These are phyloP conservation scores for Leishmania mexicana DNA, from an alignment of 208 protist genomes.

Conservation along the genomic window DNA sequence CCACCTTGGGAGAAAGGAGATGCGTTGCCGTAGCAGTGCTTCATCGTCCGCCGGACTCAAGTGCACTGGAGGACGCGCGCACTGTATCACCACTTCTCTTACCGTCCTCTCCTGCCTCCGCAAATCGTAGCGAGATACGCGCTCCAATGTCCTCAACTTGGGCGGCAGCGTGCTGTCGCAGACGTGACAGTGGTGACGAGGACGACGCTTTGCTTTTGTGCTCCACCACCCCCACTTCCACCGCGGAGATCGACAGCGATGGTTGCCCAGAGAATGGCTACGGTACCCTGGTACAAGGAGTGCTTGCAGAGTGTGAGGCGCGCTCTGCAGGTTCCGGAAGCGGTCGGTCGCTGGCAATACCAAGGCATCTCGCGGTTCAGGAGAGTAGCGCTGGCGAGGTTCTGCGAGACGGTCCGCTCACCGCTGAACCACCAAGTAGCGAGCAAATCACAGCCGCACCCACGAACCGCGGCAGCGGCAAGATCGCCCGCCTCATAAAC, in stretches of 20 bases:
- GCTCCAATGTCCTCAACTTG: background rate
- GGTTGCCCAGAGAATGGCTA: background rate
- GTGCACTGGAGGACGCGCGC: background rate
- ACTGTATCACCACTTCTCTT: background rate
- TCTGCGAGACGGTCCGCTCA: background rate
- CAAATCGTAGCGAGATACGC: background rate
- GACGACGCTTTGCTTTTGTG: background rate
- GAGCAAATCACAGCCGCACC: background rate
- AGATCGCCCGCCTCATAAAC: background rate
- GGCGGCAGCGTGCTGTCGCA: background rate
- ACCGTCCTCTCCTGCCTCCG: background rate
- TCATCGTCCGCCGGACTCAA: background rate
- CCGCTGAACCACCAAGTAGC: background rate
- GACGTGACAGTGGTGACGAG: background rate
- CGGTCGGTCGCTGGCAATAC: background rate
- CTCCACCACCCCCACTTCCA: background rate
- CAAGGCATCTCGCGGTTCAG: background rate
- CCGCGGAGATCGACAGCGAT: background rate
- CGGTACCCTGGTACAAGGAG: background rate
- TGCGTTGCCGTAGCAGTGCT: background rate
- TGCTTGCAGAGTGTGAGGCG: background rate
- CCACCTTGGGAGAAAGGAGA: background rate
- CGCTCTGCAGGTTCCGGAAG: background rate
- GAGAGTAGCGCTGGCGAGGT: background rate
- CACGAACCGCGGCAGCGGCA: background rate